A percentile compares a stretch with the other conserved stretches of the same genome.
phyloP scores from a whole-genome alignment of 1,284 basidiomycete species.

The Heterobasidion occidentale region DNA sequence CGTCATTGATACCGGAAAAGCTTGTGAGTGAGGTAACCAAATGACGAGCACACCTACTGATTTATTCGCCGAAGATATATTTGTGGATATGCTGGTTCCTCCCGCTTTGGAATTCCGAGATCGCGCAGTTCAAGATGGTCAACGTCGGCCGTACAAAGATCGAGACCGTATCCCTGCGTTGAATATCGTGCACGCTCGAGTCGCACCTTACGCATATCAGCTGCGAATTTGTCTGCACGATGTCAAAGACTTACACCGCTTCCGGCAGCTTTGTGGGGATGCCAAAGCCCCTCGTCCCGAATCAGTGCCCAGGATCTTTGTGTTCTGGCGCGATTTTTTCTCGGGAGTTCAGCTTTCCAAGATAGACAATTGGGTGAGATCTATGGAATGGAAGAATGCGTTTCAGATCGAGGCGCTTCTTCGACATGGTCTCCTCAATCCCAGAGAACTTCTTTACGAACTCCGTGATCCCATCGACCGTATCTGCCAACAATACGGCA shows the following conservation, averaged over 20 bases:
- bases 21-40: constrained; percentile 17
- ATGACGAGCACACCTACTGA: background rate
- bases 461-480: constrained; percentile 31
- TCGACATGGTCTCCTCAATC: constrained; percentile 44
- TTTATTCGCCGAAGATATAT: background rate
- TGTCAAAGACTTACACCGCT: constrained; percentile 24
- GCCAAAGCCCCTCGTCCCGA: constrained; percentile 9
- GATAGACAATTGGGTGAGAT: constrained; percentile 30
- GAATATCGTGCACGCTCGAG: constrained; percentile 36
- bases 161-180: constrained; percentile 43
- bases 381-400: constrained; percentile 44
- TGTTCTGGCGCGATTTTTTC: constrained; percentile 38
- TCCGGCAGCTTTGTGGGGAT: constrained; percentile 7
- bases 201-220: constrained; percentile 55
- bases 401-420: constrained; percentile 61
- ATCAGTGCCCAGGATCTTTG: constrained; percentile 27
- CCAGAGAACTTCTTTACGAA: constrained; percentile 34
- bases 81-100: constrained; percentile 52
- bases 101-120: constrained; percentile 34
- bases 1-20: constrained; percentile 36
- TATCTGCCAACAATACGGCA: constrained; percentile 22
- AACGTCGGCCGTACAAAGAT: constrained; percentile 10
- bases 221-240: constrained; percentile 42
- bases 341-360: constrained; percentile 29
- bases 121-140: constrained; percentile 14